Base-by-base conservation (phyloP, 2,329 filamentous ascomycete genomes). In the Apiospora phragmitis region DNA sequence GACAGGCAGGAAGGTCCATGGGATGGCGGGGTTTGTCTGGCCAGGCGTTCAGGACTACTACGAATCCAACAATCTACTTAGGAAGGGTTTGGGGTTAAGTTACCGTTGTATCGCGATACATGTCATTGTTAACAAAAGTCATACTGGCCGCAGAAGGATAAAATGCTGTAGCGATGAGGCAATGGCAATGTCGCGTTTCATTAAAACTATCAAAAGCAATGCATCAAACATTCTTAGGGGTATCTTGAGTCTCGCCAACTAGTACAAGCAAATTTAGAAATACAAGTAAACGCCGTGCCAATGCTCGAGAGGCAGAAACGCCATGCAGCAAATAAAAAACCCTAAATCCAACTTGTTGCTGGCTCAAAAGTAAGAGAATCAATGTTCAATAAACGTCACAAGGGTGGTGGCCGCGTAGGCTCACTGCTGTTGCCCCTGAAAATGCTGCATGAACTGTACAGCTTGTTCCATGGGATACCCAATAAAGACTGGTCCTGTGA, bases 401-500 rank as follows among this genome's bases (percentile, higher is more conserved):
- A 45, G 6, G 45, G 32, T 18, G n/a, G 32, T 11, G 18, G 42
- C 18, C 45, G 11, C 2, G 32, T 11, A 18, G 45, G n/a, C 67
- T 68, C n/a, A 68, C 45, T 68, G 45, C 7, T 68, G 67, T 29
- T 68, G 67, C 43, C 67, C 67, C 26, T 68, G 85, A 71, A 85
- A 87, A 70, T 89, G 86, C 75, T 92, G 90, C 84, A 97, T 88
- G 68, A 97, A 87, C 69, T 89, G 86, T 32, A 93, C 88, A n/a
- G 93, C 93, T 79, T 97, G 91, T 71, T 97, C 93, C 72, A 94
- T 88, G 12, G 92, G 90, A 77, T 97, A 98, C 0, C 95, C 95
- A 76, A 98, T 94, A 78, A 98, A 98, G 0, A 98, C 94, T 0
- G 95, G 95, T 0, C 95, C 95, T 11, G 93, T 97, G 78, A 98